A percentile compares a stretch with the other conserved stretches of the same genome.
These are phyloP conservation scores for Parathielavia hyrcaniae DNA, from an alignment of 495 filamentous ascomycete genomes.

Conservation along the genomic window DNA sequence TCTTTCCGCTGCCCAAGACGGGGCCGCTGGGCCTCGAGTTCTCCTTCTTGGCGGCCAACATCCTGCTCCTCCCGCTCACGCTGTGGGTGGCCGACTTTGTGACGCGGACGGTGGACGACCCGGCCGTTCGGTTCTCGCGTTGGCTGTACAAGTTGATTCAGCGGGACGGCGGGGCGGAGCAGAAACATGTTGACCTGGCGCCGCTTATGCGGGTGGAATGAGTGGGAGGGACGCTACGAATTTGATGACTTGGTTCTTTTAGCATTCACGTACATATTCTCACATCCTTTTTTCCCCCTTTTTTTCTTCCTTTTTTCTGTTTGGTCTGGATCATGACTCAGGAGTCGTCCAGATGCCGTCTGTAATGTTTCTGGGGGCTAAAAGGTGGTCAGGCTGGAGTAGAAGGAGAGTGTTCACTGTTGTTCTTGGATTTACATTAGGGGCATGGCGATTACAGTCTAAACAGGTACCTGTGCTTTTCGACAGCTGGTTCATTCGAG, in stretches of 20 bases:
- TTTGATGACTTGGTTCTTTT: background rate
- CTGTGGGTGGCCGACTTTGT: constrained; percentile 52
- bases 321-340: too few relatives aligned
- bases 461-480: too few relatives aligned
- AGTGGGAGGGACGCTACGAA: background rate
- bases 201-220: constrained; percentile 19
- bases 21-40: constrained; percentile 53
- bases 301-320: too few relatives aligned
- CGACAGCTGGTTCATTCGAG: too few relatives aligned
- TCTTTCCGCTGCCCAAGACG: constrained; percentile 42
- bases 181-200: constrained; percentile 13
- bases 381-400: too few relatives aligned
- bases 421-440: too few relatives aligned
- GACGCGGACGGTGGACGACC: constrained; percentile 52
- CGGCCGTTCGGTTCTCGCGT: constrained; percentile 46
- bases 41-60: constrained; percentile 46
- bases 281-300: too few relatives aligned
- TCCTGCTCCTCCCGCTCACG: constrained; percentile 52
- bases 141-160: constrained; percentile 46
- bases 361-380: too few relatives aligned
- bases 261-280: background rate
- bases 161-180: constrained; percentile 13
- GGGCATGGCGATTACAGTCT: too few relatives aligned
- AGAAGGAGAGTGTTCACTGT: too few relatives aligned
- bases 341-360: too few relatives aligned